A percentile compares a stretch with the other conserved stretches of the same genome.
phyloP scores from a whole-genome alignment of 2,329 filamentous ascomycete genomes.

The Paecilomyces dactylethromorphus region DNA sequence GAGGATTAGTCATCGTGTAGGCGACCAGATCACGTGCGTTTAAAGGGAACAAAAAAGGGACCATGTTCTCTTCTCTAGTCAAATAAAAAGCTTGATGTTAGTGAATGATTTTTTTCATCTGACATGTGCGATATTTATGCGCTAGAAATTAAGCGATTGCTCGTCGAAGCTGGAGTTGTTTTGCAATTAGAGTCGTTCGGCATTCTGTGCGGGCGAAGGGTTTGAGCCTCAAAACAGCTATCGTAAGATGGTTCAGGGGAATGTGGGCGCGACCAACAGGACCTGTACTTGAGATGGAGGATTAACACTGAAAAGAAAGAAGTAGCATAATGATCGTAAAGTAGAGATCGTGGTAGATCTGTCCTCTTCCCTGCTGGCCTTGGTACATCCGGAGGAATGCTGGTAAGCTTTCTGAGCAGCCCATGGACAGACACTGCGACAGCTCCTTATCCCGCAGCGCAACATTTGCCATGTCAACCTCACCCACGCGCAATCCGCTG shows the following conservation, averaged over 20 bases:
- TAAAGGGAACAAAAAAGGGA: too few relatives aligned
- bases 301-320: neutral
- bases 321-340: neutral
- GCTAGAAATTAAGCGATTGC: too few relatives aligned
- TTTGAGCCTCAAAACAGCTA: neutral
- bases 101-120: too few relatives aligned
- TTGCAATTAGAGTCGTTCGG: too few relatives aligned
- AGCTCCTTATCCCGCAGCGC: neutral
- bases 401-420: neutral
- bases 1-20: too few relatives aligned
- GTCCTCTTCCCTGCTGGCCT: neutral
- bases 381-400: neutral
- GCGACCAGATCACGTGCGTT: too few relatives aligned
- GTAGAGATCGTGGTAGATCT: neutral
- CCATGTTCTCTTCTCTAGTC: too few relatives aligned
- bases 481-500: neutral
- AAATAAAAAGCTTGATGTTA: too few relatives aligned
- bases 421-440: neutral
- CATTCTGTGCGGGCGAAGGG: neutral
- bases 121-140: too few relatives aligned
- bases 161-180: too few relatives aligned
- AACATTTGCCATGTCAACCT: constrained; percentile 1
- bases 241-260: neutral
- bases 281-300: neutral
- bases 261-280: neutral